These are phyloP conservation scores for Whalleya microplaca DNA, from an alignment of 2,329 filamentous ascomycete genomes.

Conservation along the genomic window DNA sequence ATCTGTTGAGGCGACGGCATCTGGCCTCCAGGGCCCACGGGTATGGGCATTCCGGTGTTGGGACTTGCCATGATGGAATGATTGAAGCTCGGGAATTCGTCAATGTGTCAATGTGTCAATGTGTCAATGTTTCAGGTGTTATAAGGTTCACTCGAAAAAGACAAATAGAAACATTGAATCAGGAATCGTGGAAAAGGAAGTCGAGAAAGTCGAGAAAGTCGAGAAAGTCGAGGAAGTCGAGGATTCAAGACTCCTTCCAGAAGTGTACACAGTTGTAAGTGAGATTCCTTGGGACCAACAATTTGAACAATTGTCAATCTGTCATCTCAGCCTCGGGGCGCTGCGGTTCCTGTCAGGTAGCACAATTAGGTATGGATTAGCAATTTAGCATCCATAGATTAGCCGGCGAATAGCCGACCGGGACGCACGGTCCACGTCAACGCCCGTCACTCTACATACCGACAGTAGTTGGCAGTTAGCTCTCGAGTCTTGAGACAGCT, in stretches of 20 bases:
- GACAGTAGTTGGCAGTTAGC: no score
- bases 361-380: neutral
- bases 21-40: constrained; percentile 40
- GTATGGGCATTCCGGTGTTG: constrained; percentile 35
- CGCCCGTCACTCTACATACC: no score
- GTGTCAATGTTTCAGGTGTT: neutral
- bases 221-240: neutral
- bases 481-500: no score
- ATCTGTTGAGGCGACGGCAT: constrained; percentile 83
- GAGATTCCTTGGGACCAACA: neutral
- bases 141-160: neutral
- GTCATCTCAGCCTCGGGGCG: neutral
- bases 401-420: neutral
- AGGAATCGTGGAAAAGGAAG: no score
- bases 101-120: neutral
- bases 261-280: neutral
- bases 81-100: neutral
- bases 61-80: neutral
- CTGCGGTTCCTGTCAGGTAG: neutral
- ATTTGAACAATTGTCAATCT: neutral
- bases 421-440: neutral
- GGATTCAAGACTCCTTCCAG: neutral
- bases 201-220: neutral
- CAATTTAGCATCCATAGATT: neutral
- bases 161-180: neutral